These are phyloP conservation scores for Epichloe sp. DNA, from an alignment of 2,329 filamentous ascomycete genomes.

Conservation along the genomic window DNA sequence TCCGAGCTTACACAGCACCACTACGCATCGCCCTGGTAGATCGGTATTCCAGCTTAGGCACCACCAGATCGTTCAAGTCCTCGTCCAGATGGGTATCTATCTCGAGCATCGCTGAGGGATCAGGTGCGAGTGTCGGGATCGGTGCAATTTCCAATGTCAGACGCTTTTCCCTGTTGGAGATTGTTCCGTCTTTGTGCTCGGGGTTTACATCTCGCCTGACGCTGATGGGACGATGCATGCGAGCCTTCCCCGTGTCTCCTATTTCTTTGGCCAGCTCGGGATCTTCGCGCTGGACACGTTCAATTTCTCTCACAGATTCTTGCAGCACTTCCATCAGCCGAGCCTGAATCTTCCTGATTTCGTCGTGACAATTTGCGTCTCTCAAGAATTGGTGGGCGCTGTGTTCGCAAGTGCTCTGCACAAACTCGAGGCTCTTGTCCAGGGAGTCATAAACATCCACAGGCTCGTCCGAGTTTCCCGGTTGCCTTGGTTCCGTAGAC, in stretches of 20 bases:
- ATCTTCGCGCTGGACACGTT: constrained; percentile 40
- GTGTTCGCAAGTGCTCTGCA: constrained; percentile 70
- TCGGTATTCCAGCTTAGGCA: constrained; percentile 28
- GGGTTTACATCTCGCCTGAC: constrained; percentile 33
- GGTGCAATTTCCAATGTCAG: constrained; percentile 12
- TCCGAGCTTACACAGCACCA: constrained; percentile 9
- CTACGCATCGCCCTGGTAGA: constrained; percentile 28
- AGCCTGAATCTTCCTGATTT: constrained; percentile 56
- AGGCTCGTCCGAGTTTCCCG: not conserved
- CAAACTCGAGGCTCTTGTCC: constrained; percentile 66
- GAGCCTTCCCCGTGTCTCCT: constrained; percentile 26
- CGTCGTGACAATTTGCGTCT: constrained; percentile 69
- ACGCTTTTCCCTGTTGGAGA: constrained; percentile 12
- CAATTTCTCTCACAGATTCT: constrained; percentile 45
- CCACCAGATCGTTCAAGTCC: constrained; percentile 21
- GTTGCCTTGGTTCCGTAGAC: not conserved
- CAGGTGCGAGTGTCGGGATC: constrained; percentile 4
- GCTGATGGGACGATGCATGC: constrained; percentile 38
- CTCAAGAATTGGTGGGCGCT: constrained; percentile 84
- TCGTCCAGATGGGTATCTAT: constrained; percentile 25
- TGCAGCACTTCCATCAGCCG: constrained; percentile 51
- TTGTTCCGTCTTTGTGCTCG: constrained; percentile 16
- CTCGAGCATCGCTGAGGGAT: constrained; percentile 16
- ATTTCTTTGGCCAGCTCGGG: constrained; percentile 28
- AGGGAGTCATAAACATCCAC: constrained; percentile 54